Evolutionary conservation across 495 filamentous ascomycete species (phyloP).

Genomic region (Xylaria acuta): DNA sequence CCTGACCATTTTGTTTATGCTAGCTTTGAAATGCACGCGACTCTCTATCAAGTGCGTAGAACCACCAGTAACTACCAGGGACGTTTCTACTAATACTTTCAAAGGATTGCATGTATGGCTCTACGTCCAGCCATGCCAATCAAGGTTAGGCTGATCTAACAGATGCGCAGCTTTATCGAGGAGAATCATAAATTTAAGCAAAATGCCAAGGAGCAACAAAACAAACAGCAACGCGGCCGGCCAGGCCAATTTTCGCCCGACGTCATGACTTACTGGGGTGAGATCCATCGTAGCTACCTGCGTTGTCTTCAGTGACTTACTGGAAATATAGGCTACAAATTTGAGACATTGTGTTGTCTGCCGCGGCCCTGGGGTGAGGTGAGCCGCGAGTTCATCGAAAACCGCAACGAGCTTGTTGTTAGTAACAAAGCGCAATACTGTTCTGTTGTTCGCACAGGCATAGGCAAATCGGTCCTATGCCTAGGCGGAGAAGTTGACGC

Average conservation of each 20-base stretch:
- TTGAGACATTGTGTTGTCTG: slow-evolving; percentile 83
- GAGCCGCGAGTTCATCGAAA: slow-evolving; percentile 76
- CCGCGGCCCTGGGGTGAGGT: slow-evolving; percentile 73
- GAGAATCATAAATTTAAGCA: slow-evolving; percentile 79
- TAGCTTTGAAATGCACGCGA: slow-evolving; percentile 97
- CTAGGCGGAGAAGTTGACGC: slow-evolving; percentile 97
- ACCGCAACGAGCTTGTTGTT: slow-evolving; percentile 70
- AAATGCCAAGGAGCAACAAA: slow-evolving; percentile 60
- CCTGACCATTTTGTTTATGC: slow-evolving; percentile 2
- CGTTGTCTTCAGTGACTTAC: slow-evolving; percentile 27
- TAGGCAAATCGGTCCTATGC: slow-evolving; percentile 73
- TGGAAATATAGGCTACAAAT: slow-evolving; percentile 80
- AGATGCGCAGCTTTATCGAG: slow-evolving; percentile 78
- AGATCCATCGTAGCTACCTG: not conserved
- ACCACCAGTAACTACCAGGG: not conserved
- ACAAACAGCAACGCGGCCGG: slow-evolving; percentile 69
- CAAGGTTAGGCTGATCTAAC: slow-evolving; percentile 29
- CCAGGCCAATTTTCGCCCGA: slow-evolving; percentile 47
- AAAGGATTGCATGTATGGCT: slow-evolving; percentile 79
- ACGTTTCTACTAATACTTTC: slow-evolving; percentile 20
- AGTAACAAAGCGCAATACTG: slow-evolving; percentile 94
- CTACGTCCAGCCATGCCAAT: not conserved
- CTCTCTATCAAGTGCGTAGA: slow-evolving; percentile 78
- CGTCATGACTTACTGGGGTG: slow-evolving; percentile 67
- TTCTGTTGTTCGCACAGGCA: slow-evolving; percentile 85